Percentiles rank a stretch among this genome's conserved stretches.
These are phyloP conservation scores for Dendrocalamus sinicus DNA, from an alignment of 176 grass and related monocot genomes.

Conservation along the genomic window DNA sequence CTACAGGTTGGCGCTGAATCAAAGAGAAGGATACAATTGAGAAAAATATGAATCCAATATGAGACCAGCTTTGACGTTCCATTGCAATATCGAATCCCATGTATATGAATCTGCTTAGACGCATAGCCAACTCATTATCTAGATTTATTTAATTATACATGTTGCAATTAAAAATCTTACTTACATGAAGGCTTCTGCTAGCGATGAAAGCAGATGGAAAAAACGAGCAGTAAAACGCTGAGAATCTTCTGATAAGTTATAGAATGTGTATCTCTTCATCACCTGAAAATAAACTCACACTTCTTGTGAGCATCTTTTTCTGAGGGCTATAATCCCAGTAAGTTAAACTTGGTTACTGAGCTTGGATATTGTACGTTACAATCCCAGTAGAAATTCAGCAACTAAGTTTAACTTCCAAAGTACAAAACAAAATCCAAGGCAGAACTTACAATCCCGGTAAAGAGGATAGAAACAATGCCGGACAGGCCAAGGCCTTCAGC, in stretches of 20 bases:
- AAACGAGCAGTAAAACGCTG: conserved; percentile 70
- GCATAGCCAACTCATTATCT: too few species aligned
- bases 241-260: conserved; percentile 79
- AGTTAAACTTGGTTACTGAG: too few species aligned
- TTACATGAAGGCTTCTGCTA: conserved; percentile 96
- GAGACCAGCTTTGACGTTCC: conserved; percentile 90
- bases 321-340: too few species aligned
- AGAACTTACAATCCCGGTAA: conserved; percentile 61
- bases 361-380: too few species aligned
- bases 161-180: neutral
- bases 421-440: too few species aligned
- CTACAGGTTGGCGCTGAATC: neutral
- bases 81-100: conserved; percentile 98
- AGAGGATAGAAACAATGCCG: conserved; percentile 92
- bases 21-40: conserved; percentile 89
- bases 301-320: neutral
- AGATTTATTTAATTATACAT: too few species aligned
- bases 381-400: too few species aligned
- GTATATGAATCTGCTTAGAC: conserved; percentile 76
- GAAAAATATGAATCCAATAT: conserved; percentile 95
- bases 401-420: too few species aligned
- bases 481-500: conserved; percentile 88
- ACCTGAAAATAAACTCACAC: conserved; percentile 51
- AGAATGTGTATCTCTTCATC: conserved; percentile 90
- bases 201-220: conserved; percentile 86